These are phyloP conservation scores for Rosellinia necatrix DNA, from an alignment of 2,329 filamentous ascomycete genomes.

Conservation along the genomic window DNA sequence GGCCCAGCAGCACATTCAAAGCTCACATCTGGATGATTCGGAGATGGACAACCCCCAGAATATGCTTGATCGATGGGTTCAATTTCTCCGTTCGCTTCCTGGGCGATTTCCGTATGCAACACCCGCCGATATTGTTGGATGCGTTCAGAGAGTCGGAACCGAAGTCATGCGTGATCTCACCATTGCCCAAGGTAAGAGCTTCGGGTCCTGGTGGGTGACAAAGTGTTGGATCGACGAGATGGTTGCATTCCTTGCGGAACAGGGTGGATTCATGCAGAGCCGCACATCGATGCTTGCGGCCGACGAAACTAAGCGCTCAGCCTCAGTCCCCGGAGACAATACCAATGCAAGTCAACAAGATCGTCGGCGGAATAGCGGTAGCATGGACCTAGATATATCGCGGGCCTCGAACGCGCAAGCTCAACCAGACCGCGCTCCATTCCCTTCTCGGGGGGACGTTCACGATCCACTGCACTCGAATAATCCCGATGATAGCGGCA, in stretches of 20 bases:
- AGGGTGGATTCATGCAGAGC: constrained; percentile 82
- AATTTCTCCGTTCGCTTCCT: constrained; percentile 71
- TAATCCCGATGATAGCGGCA: constrained; percentile 73
- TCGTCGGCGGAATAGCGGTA: constrained; percentile 51
- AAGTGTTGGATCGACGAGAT: constrained; percentile 97
- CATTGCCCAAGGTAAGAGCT: constrained; percentile 76
- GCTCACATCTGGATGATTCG: constrained; percentile 45
- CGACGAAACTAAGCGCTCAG: constrained; percentile 41
- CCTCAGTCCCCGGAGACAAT: constrained; percentile 30
- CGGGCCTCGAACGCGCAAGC: constrained; percentile 48
- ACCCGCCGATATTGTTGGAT: constrained; percentile 74
- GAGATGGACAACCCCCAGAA: constrained; percentile 58
- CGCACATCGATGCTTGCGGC: constrained; percentile 42
- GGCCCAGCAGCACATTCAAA: constrained; percentile 52
- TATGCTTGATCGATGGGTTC: constrained; percentile 78
- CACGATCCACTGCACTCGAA: constrained; percentile 50
- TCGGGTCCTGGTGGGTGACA: constrained; percentile 92
- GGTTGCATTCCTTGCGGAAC: constrained; percentile 85
- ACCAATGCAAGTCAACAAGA: constrained; percentile 45
- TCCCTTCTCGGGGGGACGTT: constrained; percentile 51
- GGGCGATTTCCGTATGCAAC: constrained; percentile 74
- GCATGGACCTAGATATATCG: constrained; percentile 51
- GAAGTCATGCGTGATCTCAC: constrained; percentile 82
- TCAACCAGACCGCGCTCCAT: constrained; percentile 56
- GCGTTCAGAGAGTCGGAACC: constrained; percentile 75